These are phyloP conservation scores for Lipomyces orientalis DNA, from an alignment of 805 yeast genomes.

Conservation along the genomic window DNA sequence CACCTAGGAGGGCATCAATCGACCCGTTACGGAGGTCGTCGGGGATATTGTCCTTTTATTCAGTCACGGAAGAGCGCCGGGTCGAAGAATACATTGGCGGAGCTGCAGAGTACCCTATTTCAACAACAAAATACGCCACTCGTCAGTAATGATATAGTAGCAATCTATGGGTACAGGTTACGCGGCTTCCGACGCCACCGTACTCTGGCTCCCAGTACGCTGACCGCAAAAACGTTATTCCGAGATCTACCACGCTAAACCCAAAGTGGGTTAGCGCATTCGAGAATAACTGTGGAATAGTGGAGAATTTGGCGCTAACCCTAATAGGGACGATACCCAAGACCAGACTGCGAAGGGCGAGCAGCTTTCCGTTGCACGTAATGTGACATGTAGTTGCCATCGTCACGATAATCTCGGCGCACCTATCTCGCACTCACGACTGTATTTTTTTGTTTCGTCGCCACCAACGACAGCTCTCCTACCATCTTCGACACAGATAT, in stretches of 20 bases:
- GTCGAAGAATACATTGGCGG: too few species aligned
- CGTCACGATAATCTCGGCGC: background rate
- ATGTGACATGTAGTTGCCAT: too few species aligned
- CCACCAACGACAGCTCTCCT: background rate
- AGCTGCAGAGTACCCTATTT: too few species aligned
- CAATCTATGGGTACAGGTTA: background rate
- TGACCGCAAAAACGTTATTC: background rate
- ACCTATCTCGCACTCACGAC: background rate
- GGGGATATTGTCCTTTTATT: too few species aligned
- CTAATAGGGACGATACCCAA: too few species aligned
- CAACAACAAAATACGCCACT: background rate
- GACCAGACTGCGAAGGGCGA: too few species aligned
- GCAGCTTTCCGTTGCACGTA: too few species aligned
- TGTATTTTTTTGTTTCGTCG: background rate
- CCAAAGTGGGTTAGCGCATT: background rate
- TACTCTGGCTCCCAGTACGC: too few species aligned
- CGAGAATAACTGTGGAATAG: background rate
- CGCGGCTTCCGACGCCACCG: background rate
- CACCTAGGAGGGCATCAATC: too few species aligned
- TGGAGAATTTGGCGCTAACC: background rate
- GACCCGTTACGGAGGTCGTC: too few species aligned
- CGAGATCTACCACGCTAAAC: background rate
- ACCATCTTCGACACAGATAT: background rate
- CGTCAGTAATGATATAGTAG: background rate
- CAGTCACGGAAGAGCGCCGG: too few species aligned